Conservation (phyloP, 2,329 filamentous ascomycete genomes). For the Leptographium procerum region DNA sequence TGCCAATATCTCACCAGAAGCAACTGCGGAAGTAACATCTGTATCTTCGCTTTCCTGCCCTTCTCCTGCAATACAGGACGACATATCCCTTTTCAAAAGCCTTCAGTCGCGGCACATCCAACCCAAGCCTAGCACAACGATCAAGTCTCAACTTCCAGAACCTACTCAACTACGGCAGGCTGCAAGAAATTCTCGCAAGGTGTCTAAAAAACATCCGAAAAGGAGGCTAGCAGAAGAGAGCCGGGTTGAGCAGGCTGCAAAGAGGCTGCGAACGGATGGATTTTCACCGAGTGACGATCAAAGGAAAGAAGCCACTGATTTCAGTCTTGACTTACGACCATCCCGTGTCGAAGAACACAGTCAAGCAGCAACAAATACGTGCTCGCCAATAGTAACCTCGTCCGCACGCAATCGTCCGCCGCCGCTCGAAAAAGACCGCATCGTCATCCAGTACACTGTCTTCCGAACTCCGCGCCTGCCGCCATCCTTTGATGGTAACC, state of each 20-base stretch:
- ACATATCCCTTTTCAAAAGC: neutral
- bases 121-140: neutral
- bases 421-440: neutral
- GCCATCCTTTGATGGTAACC: neutral
- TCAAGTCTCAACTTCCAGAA: neutral
- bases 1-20: no score
- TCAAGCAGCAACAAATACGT: neutral
- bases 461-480: constrained; percentile 6
- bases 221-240: neutral
- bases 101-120: neutral
- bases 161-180: constrained; percentile 1
- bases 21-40: neutral
- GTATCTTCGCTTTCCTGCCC: neutral
- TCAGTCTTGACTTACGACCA: neutral
- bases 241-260: neutral
- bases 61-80: neutral
- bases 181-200: neutral
- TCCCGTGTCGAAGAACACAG: neutral
- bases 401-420: neutral
- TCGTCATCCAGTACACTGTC: constrained; percentile 10
- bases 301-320: neutral
- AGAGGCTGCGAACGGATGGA: neutral
- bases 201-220: neutral
- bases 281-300: neutral
- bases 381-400: neutral